Conservation (phyloP, 1,139 yeast genomes). For the Blastobotrys elegans region DNA sequence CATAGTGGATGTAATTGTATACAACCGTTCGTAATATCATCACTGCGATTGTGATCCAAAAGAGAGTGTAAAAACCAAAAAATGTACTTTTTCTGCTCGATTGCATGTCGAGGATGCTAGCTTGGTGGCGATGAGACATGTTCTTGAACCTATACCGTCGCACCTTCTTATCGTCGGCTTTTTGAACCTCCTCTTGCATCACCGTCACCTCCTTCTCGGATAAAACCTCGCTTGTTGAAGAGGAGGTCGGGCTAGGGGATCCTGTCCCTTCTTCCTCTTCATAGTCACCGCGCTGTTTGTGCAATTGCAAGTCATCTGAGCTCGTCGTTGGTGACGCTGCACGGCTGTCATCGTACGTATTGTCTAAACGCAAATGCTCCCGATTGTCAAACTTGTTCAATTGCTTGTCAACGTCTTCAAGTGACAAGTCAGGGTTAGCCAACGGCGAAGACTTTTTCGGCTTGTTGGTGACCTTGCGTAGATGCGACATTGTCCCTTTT, state of each 20-base stretch:
- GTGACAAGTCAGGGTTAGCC: not conserved
- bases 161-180: not conserved
- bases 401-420: slow-evolving; percentile 10
- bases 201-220: slow-evolving; percentile 2
- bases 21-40: slow-evolving; percentile 28
- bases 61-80: slow-evolving; percentile 37
- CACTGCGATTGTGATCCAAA: slow-evolving; percentile 34
- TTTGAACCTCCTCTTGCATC: not conserved
- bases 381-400: slow-evolving; percentile 10
- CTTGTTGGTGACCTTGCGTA: not conserved
- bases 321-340: slow-evolving; percentile 14
- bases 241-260: not conserved
- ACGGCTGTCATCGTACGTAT: slow-evolving; percentile 22
- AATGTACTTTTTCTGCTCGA: slow-evolving; percentile 29
- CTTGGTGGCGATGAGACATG: slow-evolving; percentile 18
- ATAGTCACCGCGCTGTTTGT: not conserved
- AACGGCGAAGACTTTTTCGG: slow-evolving; percentile 4
- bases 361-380: slow-evolving; percentile 20
- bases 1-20: slow-evolving; percentile 30
- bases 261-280: not conserved
- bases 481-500: not conserved
- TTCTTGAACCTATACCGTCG: slow-evolving; percentile 19
- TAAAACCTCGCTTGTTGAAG: not conserved
- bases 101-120: slow-evolving; percentile 26
- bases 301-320: slow-evolving; percentile 2